Conservation (phyloP, 2,329 filamentous ascomycete genomes). For the Stromatinia cepivora region DNA sequence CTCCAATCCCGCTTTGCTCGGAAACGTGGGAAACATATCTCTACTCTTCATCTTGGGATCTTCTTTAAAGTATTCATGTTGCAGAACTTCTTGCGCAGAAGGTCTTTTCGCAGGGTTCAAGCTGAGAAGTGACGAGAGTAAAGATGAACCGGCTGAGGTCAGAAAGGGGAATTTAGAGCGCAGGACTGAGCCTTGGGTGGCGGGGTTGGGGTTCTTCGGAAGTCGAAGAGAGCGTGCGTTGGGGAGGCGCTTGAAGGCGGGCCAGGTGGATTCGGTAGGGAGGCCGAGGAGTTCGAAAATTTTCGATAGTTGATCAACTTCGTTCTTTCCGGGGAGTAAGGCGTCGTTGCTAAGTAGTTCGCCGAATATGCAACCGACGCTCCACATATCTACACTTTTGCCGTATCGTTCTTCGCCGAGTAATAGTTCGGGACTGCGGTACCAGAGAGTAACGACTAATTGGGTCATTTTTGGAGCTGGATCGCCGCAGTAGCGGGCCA, state of each 20-base stretch:
- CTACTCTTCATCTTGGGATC: constrained; percentile 87
- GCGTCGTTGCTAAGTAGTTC: constrained; percentile 84
- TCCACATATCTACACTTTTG: constrained; percentile 88
- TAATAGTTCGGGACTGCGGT: constrained; percentile 86
- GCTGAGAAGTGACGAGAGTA: constrained; percentile 70
- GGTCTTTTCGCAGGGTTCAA: constrained; percentile 74
- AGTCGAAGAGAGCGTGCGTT: constrained; percentile 80
- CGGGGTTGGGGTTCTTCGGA: constrained; percentile 49
- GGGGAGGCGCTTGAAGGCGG: constrained; percentile 79
- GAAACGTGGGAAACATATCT: constrained; percentile 95
- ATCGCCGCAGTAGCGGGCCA: constrained; percentile 86
- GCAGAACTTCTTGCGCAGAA: constrained; percentile 69
- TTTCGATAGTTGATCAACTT: constrained; percentile 83
- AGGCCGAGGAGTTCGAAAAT: constrained; percentile 90
- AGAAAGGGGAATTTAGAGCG: constrained; percentile 79
- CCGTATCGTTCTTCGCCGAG: constrained; percentile 78
- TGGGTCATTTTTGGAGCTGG: constrained; percentile 80
- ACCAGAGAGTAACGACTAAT: constrained; percentile 96
- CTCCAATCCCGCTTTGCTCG: constrained; percentile 91
- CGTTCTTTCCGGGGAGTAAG: constrained; percentile 83
- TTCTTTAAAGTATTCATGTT: constrained; percentile 83
- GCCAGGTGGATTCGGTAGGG: constrained; percentile 81
- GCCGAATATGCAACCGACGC: constrained; percentile 90
- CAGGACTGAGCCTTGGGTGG: constrained; percentile 54
- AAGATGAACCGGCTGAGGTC: constrained; percentile 68